A percentile compares a stretch with the other conserved stretches of the same genome.
phyloP scores from a whole-genome alignment of 2,329 filamentous ascomycete species.

The Tolypocladium endophyticum region DNA sequence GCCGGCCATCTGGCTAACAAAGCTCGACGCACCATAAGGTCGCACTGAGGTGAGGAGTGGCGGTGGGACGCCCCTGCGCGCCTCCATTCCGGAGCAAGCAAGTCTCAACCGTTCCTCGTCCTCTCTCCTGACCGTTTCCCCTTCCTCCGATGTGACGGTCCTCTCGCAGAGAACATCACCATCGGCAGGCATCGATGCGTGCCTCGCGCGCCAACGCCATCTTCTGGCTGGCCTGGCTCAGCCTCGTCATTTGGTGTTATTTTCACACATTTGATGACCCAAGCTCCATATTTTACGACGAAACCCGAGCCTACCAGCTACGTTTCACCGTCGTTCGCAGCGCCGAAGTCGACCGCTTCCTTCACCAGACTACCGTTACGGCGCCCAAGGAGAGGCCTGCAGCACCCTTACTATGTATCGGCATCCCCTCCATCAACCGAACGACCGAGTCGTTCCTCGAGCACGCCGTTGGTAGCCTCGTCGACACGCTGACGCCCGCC shows the following conservation, averaged over 20 bases:
- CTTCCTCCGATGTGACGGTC: neutral
- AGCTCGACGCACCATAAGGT: neutral
- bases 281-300: slow-evolving; percentile 21
- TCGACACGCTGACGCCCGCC: slow-evolving; percentile 17
- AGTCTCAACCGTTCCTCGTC: neutral
- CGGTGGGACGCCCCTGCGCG: neutral
- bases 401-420: slow-evolving; percentile 16
- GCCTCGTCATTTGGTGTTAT: slow-evolving; percentile 15
- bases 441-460: slow-evolving; percentile 16
- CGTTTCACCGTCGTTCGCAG: slow-evolving; percentile 15
- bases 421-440: slow-evolving; percentile 23
- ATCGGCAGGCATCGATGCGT: slow-evolving; percentile 6
- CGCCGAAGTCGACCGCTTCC: slow-evolving; percentile 15
- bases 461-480: slow-evolving; percentile 18
- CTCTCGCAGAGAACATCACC: neutral
- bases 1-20: too few relatives aligned
- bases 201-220: slow-evolving; percentile 17
- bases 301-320: slow-evolving; percentile 14
- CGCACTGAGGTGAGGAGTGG: neutral
- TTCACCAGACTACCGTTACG: slow-evolving; percentile 3
- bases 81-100: neutral
- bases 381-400: neutral
- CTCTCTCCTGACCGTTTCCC: neutral
- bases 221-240: slow-evolving; percentile 20
- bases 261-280: slow-evolving; percentile 22